Evolutionary conservation across 106 monocot species (phyloP), one percentile per base, ranked within the genome.

Genomic region (Dendrobium nobile): DNA sequence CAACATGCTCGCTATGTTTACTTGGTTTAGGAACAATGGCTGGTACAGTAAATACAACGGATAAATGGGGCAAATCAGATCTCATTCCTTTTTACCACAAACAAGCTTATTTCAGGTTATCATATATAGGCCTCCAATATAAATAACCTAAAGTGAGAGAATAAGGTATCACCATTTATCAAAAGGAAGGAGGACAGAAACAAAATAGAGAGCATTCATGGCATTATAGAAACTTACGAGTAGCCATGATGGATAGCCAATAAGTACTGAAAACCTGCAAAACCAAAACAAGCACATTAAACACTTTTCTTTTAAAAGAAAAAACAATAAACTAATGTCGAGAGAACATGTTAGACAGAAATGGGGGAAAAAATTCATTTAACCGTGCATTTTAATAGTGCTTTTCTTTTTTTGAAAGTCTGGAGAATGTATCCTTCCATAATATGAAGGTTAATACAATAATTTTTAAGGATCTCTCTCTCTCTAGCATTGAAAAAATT

Each of bases 191-290:
- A 51, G 2, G 0, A 51, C 13, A 15, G 13, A 51, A 51, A 1
- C 51, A 61, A 61, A 61, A 61, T 61, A 61, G 22, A 61, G 4
- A 61, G 22, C 61, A 61, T 22, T 61, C n/a, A 61, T n/a, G 61
- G 0, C 61, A 61, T 61, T 61, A 61, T 61, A 20, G 61, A 61
- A 22, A 61, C 61, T 61, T 61, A 61, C 61, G 61, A 61, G 61
- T 61, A 61, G 61, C 22, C 61, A 61, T 61, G 61, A 61, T 61
- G 61, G 22, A 61, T 61, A 61, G 61, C 61, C 61, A 61, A 61
- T 5, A 61, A 61, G 10, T 22, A 8, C 22, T 22, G 58, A 61
- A 61, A 61, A 61, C 61, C 61, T 61, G 61, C 3, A 22, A 61
- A 61, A 61, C 22, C 20, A 61, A 61, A 61, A 61, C 61, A 61